These are phyloP conservation scores for Cyclostephanos tholiformis DNA, from an alignment of 108 stramenopile genomes.

Conservation along the genomic window DNA sequence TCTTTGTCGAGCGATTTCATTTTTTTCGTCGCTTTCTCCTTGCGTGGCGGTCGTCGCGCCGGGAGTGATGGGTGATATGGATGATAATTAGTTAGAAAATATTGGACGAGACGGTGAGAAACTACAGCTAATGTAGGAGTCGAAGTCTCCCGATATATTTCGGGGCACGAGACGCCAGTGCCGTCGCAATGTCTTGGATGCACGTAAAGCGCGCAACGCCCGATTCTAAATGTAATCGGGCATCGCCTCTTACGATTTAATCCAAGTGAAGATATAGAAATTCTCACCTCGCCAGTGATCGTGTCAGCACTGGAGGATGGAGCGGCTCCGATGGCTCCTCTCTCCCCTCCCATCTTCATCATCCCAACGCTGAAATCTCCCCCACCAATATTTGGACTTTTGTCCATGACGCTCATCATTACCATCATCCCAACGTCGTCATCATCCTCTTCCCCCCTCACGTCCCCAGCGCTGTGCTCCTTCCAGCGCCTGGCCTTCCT, in stretches of 20 bases:
- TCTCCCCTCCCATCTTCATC: neutral
- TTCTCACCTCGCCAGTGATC: too few species aligned
- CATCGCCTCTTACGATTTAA: too few species aligned
- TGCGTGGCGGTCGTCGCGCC: neutral
- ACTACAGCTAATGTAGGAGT: neutral
- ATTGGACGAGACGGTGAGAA: too few species aligned
- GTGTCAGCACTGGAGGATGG: too few species aligned
- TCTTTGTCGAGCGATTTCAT: neutral
- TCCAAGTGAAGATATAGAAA: too few species aligned
- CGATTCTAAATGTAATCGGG: too few species aligned
- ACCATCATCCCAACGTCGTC: neutral
- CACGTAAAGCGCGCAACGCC: too few species aligned
- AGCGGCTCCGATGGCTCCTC: neutral
- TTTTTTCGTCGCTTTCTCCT: neutral
- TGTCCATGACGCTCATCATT: neutral
- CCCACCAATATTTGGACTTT: too few species aligned
- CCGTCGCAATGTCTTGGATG: too few species aligned
- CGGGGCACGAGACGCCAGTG: neutral
- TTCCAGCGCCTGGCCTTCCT: neutral
- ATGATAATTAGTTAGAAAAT: too few species aligned
- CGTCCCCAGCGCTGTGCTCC: neutral
- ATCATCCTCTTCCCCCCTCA: neutral
- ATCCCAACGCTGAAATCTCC: too few species aligned
- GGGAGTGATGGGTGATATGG: neutral
- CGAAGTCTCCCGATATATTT: neutral